Evolutionary conservation across 768 basidiomycete genomes (phyloP), one percentile per base, ranked within the genome.

Genomic region (Pseudohyphozyma bogoriensis): DNA sequence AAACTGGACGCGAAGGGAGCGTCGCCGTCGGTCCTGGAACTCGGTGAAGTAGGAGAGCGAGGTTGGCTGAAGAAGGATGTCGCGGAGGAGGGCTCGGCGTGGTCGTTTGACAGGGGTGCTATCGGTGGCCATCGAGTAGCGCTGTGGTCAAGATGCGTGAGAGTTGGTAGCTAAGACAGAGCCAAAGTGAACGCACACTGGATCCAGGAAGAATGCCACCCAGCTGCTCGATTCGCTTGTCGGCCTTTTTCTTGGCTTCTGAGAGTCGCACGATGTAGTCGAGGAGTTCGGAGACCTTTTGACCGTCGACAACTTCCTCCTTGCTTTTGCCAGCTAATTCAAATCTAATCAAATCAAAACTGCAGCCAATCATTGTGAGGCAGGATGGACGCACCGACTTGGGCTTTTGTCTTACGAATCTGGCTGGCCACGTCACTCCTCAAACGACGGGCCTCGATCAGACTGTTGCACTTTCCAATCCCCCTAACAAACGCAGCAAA

Each of bases 1-100:
- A 74, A 96, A 99, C 65, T 97, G 93, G 4, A 95, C 89, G 13
- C 89, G 82, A 16, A 88, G 70, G 16, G 91, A 87, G 33, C 86
- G 82, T 61, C 83, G 80, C 11, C 86, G 82, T 18, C 95, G 82
- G 67, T 97, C 95, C 89, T 96, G 92, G 69, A 89, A 95, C 76
- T 99, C 95, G 85, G 96, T 91, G 76, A 93, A 88, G 72, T 95
- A 93, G 3, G 88, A 89, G 3, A 97, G 79, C 0, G 90, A 89
- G 39, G 83, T 85, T 0, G 93, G 92, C 67, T 89, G 91, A 28
- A 84, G 77, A 4, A 99, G 81, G 53, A 97, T 80, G 55, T 89
- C 86, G 40, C 87, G 81, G 6, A 93, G 78, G 0, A 80, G 77
- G 28, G 87, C 74, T 15, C 52, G 52, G n/a, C n/a, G 33, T 35